phyloP scores from a whole-genome alignment of 495 filamentous ascomycete species.

The Talaromyces borbonicus region DNA sequence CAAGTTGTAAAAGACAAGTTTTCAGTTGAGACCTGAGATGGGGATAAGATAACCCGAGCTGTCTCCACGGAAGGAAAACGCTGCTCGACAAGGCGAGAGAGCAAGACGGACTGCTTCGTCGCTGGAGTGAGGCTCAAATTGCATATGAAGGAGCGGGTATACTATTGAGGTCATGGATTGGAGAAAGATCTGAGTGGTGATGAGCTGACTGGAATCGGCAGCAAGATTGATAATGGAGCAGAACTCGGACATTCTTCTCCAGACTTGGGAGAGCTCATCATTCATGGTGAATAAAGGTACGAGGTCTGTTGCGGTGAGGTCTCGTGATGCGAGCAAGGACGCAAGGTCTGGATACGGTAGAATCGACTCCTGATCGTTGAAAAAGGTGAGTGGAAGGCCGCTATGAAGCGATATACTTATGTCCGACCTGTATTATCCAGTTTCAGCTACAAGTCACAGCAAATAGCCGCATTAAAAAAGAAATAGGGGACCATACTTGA shows the following conservation, averaged over 20 bases:
- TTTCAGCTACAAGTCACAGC: background rate
- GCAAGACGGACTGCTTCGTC: background rate
- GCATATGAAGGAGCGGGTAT: background rate
- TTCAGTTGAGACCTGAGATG: background rate
- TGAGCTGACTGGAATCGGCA: background rate
- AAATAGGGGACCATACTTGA: background rate
- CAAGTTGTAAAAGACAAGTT: background rate
- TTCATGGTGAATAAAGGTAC: background rate
- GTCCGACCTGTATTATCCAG: background rate
- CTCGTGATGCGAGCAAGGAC: background rate
- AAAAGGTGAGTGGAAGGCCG: background rate
- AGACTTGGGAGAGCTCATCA: background rate
- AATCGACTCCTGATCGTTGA: background rate
- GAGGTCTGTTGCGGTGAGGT: background rate
- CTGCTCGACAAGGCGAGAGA: background rate
- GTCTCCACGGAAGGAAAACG: background rate
- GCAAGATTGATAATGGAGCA: background rate
- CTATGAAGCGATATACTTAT: conserved; percentile 1
- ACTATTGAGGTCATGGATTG: background rate
- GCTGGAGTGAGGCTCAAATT: background rate
- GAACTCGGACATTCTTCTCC: background rate
- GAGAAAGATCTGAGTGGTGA: background rate
- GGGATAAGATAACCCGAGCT: background rate
- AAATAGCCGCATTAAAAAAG: background rate
- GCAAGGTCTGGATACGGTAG: background rate